Evolutionary conservation across 805 yeast genomes (phyloP).

Genomic region (Hanseniaspora occidentalis): DNA sequence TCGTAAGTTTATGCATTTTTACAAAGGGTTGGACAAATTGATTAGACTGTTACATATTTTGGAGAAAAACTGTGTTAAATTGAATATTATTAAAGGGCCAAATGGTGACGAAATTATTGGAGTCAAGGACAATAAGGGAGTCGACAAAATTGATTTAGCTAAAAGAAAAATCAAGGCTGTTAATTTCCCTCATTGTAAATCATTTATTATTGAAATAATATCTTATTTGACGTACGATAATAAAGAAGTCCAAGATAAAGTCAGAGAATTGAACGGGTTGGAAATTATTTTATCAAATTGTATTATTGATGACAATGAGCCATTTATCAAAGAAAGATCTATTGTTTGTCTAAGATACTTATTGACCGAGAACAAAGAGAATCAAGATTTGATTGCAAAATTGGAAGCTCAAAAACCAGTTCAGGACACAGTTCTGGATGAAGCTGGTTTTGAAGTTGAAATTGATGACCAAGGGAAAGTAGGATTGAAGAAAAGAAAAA

Average conservation of each 20-base stretch:
- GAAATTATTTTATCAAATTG: constrained; percentile 68
- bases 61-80: constrained; percentile 23
- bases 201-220: constrained; percentile 53
- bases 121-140: constrained; percentile 7
- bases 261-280: constrained; percentile 55
- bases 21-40: constrained; percentile 25
- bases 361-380: constrained; percentile 47
- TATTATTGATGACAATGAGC: constrained; percentile 78
- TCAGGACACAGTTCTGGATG: constrained; percentile 43
- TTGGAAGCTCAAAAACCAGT: constrained; percentile 65
- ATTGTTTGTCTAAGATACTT: constrained; percentile 66
- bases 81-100: constrained; percentile 17
- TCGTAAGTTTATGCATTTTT: constrained; percentile 25
- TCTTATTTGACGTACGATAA: constrained; percentile 43
- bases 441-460: constrained; percentile 69
- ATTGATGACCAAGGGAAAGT: constrained; percentile 57
- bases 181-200: constrained; percentile 52
- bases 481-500: constrained; percentile 29
- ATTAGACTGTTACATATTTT: constrained; percentile 21
- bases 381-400: constrained; percentile 64
- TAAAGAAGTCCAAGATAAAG: constrained; percentile 47
- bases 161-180: constrained; percentile 17
- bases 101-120: constrained; percentile 14
- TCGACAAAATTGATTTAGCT: constrained; percentile 13
- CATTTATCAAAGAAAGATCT: constrained; percentile 74